Percentiles rank a stretch among this genome's conserved stretches.
Evolutionary conservation across 2,329 filamentous ascomycete genomes (phyloP).

Genomic region (Eurotiales sp.): DNA sequence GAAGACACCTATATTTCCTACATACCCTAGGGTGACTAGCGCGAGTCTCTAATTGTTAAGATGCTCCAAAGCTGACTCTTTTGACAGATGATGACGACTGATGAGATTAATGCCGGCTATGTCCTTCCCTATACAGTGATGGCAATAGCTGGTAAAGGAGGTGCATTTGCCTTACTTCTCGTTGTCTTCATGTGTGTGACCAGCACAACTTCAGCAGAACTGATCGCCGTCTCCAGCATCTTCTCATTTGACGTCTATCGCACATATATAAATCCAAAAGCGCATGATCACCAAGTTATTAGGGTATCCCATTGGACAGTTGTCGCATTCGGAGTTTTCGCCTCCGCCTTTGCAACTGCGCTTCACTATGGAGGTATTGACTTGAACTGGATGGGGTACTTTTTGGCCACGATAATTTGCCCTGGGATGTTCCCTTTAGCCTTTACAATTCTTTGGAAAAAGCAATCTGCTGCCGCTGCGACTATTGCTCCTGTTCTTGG

Average conservation of each 20-base stretch:
- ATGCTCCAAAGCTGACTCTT: not conserved
- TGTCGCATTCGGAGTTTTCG: slow-evolving; percentile 8
- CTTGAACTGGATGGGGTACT: slow-evolving; percentile 14
- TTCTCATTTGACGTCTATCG: slow-evolving; percentile 11
- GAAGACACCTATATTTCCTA: slow-evolving; percentile 6
- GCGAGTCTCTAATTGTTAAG: too few relatives aligned
- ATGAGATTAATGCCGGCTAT: slow-evolving; percentile 11
- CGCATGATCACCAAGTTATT: slow-evolving; percentile 10
- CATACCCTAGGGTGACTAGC: slow-evolving; percentile 4
- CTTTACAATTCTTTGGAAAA: slow-evolving; percentile 12
- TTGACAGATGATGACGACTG: slow-evolving; percentile 9
- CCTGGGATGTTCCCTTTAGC: slow-evolving; percentile 13
- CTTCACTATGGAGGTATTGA: slow-evolving; percentile 12
- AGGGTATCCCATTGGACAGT: slow-evolving; percentile 10
- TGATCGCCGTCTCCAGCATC: slow-evolving; percentile 11
- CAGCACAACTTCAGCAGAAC: slow-evolving; percentile 8
- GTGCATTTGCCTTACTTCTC: slow-evolving; percentile 4
- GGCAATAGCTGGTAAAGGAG: slow-evolving; percentile 12
- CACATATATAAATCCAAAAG: slow-evolving; percentile 12
- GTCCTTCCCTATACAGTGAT: slow-evolving; percentile 12
- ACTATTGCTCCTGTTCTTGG: slow-evolving; percentile 10
- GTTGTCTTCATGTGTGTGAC: slow-evolving; percentile 11
- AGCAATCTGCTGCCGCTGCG: slow-evolving; percentile 9
- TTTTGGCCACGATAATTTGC: slow-evolving; percentile 14
- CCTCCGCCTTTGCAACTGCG: slow-evolving; percentile 10